phyloP scores from a whole-genome alignment of 2,329 filamentous ascomycete genomes.

The Monosporascus sp. region DNA sequence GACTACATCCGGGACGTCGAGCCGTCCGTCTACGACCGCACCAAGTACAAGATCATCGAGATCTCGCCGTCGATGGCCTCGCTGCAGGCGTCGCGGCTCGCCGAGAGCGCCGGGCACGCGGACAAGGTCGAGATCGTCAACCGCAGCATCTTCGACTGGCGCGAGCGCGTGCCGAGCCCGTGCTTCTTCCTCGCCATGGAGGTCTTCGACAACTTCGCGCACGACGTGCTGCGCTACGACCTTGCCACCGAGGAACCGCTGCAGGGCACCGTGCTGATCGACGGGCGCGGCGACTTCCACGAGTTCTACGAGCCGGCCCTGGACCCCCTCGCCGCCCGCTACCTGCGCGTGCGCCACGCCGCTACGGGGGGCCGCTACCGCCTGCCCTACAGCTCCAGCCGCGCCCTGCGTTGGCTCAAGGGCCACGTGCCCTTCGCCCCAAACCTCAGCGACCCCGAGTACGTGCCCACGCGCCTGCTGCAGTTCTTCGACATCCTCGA shows the following conservation, averaged over 20 bases:
- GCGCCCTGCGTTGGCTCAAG: slow-evolving; percentile 56
- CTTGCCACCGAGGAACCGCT: slow-evolving; percentile 72
- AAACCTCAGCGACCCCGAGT: slow-evolving; percentile 81
- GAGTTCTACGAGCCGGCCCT: slow-evolving; percentile 83
- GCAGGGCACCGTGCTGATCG: slow-evolving; percentile 85
- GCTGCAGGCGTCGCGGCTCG: slow-evolving; percentile 70
- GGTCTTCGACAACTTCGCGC: slow-evolving; percentile 97
- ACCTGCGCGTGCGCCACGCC: slow-evolving; percentile 76
- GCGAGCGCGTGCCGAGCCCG: slow-evolving; percentile 77
- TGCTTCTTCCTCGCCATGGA: slow-evolving; percentile 98
- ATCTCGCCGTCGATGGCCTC: slow-evolving; percentile 79
- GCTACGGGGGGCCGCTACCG: slow-evolving; percentile 63
- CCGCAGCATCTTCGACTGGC: slow-evolving; percentile 91
- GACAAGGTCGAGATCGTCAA: slow-evolving; percentile 94
- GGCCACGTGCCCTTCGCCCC: slow-evolving; percentile 63
- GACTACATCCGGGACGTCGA: slow-evolving; percentile 91
- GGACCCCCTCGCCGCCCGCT: slow-evolving; percentile 78
- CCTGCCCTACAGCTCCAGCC: slow-evolving; percentile 52
- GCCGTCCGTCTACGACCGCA: slow-evolving; percentile 88
- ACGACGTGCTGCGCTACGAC: slow-evolving; percentile 92
- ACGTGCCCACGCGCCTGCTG: slow-evolving; percentile 91
- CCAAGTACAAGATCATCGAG: slow-evolving; percentile 92
- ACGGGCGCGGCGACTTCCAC: slow-evolving; percentile 81
- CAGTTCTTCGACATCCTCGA: slow-evolving; percentile 93
- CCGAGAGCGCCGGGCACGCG: slow-evolving; percentile 68